Evolutionary conservation across 2,329 filamentous ascomycete species (phyloP).

Genomic region (Xylaria sp.): DNA sequence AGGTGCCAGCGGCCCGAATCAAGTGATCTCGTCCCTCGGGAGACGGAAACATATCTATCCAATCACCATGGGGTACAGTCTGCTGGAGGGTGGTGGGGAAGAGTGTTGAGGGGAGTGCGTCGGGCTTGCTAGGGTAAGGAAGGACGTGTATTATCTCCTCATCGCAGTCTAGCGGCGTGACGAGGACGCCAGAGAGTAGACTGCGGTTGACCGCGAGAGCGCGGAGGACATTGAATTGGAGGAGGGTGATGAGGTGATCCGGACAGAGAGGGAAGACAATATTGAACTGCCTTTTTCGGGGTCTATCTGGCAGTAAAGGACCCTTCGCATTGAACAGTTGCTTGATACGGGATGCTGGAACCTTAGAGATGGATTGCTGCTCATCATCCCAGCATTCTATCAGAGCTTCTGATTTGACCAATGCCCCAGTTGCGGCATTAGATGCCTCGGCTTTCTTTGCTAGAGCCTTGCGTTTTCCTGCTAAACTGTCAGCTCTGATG

Average conservation of each 20-base stretch:
- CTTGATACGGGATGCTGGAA: constrained; percentile 49
- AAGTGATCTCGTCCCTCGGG: constrained; percentile 54
- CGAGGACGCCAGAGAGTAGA: constrained; percentile 50
- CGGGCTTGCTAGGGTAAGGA: constrained; percentile 47
- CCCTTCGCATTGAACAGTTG: constrained; percentile 49
- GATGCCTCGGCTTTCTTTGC: constrained; percentile 41
- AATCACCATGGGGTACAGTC: constrained; percentile 52
- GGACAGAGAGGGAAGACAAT: constrained; percentile 54
- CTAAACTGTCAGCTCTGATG: constrained; percentile 41
- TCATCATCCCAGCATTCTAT: constrained; percentile 52
- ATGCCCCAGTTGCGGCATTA: constrained; percentile 37
- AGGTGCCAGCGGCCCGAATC: constrained; percentile 52
- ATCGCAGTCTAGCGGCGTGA: constrained; percentile 49
- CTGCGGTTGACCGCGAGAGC: constrained; percentile 52
- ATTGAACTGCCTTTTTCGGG: constrained; percentile 40
- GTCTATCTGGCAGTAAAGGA: constrained; percentile 46
- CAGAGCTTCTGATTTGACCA: constrained; percentile 46
- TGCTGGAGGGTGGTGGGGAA: constrained; percentile 55
- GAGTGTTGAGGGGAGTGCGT: constrained; percentile 50
- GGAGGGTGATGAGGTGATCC: constrained; percentile 57
- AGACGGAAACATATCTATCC: constrained; percentile 57
- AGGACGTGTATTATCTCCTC: constrained; percentile 48
- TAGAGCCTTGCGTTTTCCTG: constrained; percentile 52
- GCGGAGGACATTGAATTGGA: constrained; percentile 56
- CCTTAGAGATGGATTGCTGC: constrained; percentile 48